Evolutionary conservation across 257 asterid species (phyloP).

Genomic region (Lithospermum erythrorhizon): DNA sequence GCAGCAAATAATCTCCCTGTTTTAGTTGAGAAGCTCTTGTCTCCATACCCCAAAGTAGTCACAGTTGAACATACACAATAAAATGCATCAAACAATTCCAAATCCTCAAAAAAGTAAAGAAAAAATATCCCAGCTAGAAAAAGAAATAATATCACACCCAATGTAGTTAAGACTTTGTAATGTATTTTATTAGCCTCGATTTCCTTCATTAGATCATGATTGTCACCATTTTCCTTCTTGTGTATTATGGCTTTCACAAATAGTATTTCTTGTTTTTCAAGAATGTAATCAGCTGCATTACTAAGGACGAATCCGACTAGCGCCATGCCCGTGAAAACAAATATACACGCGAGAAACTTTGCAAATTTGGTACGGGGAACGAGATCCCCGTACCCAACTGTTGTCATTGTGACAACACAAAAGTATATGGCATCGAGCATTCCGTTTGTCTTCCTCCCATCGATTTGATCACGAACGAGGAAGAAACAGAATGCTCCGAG

Average conservation of each 20-base stretch:
- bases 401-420: conserved; percentile 87
- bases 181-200: conserved; percentile 35
- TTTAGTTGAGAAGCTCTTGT: conserved; percentile 61
- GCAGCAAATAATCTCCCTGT: conserved; percentile 67
- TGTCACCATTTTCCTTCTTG: conserved; percentile 31
- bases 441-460: conserved; percentile 60
- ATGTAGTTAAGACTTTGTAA: conserved; percentile 38
- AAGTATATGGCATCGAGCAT: conserved; percentile 66
- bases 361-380: conserved; percentile 48
- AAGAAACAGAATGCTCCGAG: conserved; percentile 51
- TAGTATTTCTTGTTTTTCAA: conserved; percentile 60
- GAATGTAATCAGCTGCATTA: conserved; percentile 62
- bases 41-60: conserved; percentile 84
- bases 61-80: conserved; percentile 71
- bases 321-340: conserved; percentile 67
- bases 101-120: conserved; percentile 33
- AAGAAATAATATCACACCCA: conserved; percentile 27
- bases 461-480: conserved; percentile 40
- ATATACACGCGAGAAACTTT: conserved; percentile 51
- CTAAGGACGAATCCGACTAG: conserved; percentile 63
- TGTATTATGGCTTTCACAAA: conserved; percentile 43
- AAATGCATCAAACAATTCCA: conserved; percentile 54
- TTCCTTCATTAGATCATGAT: conserved; percentile 38
- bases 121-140: conserved; percentile 36
- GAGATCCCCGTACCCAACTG: conserved; percentile 87